Evolutionary conservation across 2,329 filamentous ascomycete species (phyloP).

Genomic region (Sordariomycetes sp.): DNA sequence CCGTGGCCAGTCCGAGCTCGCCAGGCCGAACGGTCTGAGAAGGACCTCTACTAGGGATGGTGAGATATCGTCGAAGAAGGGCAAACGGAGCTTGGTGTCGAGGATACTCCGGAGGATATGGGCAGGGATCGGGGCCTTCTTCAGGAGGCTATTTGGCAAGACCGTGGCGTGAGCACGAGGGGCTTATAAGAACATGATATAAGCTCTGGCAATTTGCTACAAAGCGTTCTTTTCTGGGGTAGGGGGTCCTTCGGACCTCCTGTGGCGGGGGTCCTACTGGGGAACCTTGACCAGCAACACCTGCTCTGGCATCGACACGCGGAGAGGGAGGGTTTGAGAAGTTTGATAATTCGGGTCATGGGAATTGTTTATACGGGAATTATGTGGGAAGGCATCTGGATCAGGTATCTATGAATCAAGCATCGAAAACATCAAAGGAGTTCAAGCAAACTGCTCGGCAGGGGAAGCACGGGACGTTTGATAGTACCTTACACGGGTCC

Average conservation of each 20-base stretch:
- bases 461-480: too few species aligned
- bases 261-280: too few species aligned
- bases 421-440: background rate
- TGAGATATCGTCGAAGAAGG: background rate
- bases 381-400: background rate
- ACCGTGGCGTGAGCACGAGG: background rate
- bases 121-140: background rate
- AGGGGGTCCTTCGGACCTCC: too few species aligned
- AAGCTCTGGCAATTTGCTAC: too few species aligned
- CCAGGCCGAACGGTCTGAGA: background rate
- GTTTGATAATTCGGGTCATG: background rate
- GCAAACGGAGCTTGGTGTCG: background rate
- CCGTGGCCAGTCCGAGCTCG: background rate
- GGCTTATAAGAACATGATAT: background rate
- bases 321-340: too few species aligned
- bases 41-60: background rate
- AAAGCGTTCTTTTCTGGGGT: too few species aligned
- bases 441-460: background rate
- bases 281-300: too few species aligned
- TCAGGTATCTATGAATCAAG: background rate
- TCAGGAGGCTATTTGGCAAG: background rate
- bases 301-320: too few species aligned
- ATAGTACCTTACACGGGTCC: too few species aligned
- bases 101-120: constrained; percentile 1
- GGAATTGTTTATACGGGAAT: background rate